Conservation (phyloP, 371 early-diverging fungal genomes). For the Zychaea mexicana region DNA sequence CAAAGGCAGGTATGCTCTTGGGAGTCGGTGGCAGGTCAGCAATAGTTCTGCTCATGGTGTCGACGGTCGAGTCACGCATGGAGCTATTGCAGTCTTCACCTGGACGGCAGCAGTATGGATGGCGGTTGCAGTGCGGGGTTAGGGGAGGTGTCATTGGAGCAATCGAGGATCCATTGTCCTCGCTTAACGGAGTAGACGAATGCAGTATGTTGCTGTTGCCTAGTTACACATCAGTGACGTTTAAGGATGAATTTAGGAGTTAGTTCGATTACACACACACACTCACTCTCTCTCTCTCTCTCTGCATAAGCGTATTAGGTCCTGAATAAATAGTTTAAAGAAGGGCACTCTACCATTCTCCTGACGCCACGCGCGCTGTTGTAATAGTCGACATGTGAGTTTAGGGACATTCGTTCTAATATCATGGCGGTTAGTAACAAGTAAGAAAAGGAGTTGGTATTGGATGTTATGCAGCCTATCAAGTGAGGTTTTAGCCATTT, state of each 20-base stretch:
- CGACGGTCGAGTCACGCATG: constrained; percentile 36
- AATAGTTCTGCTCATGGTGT: constrained; percentile 26
- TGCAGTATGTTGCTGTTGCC: not conserved
- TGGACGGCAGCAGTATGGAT: not conserved
- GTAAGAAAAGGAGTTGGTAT: too few relatives aligned
- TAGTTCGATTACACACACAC: too few relatives aligned
- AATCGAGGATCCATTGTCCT: constrained; percentile 19
- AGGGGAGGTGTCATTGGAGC: constrained; percentile 36
- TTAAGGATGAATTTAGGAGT: too few relatives aligned
- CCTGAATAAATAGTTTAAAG: too few relatives aligned
- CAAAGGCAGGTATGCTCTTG: constrained; percentile 32
- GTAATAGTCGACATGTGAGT: constrained; percentile 41
- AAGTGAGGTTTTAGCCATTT: constrained; percentile 11
- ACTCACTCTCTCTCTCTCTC: too few relatives aligned
- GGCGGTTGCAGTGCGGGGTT: constrained; percentile 13
- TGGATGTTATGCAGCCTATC: too few relatives aligned
- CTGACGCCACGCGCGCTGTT: constrained; percentile 30
- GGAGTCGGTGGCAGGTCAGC: constrained; percentile 31
- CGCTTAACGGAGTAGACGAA: not conserved
- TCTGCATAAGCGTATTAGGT: too few relatives aligned
- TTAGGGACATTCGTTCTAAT: constrained; percentile 41
- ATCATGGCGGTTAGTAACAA: too few relatives aligned
- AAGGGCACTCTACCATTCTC: constrained; percentile 3
- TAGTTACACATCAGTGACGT: too few relatives aligned
- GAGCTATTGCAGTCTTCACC: constrained; percentile 14